Evolutionary conservation across 225 moss, liverwort and hornwort species (phyloP).

Genomic region (Bryoerythrophyllum caledonicum): DNA sequence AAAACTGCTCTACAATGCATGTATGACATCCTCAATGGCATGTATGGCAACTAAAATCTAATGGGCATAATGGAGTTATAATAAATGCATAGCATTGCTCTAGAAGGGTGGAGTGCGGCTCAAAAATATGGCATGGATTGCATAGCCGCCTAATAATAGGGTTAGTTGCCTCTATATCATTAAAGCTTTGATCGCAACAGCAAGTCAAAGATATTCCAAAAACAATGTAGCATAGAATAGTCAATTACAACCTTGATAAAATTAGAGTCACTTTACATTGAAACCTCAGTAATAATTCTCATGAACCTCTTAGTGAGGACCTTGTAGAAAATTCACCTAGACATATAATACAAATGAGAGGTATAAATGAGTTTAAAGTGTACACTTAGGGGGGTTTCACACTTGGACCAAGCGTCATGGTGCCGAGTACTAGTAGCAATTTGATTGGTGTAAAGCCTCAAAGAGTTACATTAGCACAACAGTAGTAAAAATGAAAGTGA

Average conservation of each 20-base stretch:
- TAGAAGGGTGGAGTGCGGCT: neutral
- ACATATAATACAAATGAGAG: neutral
- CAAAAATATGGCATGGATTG: neutral
- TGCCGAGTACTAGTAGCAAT: too few species aligned
- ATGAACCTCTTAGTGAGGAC: neutral
- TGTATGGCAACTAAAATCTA: too few species aligned
- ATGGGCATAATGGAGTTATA: neutral
- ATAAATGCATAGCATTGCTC: neutral
- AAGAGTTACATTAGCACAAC: neutral
- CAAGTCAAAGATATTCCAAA: neutral
- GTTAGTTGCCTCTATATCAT: neutral
- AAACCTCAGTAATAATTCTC: neutral
- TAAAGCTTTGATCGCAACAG: neutral
- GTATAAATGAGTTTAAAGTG: neutral
- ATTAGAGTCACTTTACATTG: too few species aligned
- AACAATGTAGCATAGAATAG: neutral
- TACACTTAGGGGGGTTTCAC: too few species aligned
- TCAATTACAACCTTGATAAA: neutral
- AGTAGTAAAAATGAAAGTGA: neutral
- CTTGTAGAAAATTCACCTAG: neutral
- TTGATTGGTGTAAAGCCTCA: too few species aligned
- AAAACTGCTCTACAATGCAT: too few species aligned
- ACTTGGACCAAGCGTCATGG: too few species aligned
- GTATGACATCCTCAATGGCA: too few species aligned
- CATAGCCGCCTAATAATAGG: neutral